Percentiles rank a stretch among this genome's conserved stretches.
These are phyloP conservation scores for Ceratocystis variospora DNA, from an alignment of 2,329 filamentous ascomycete genomes.

Conservation along the genomic window DNA sequence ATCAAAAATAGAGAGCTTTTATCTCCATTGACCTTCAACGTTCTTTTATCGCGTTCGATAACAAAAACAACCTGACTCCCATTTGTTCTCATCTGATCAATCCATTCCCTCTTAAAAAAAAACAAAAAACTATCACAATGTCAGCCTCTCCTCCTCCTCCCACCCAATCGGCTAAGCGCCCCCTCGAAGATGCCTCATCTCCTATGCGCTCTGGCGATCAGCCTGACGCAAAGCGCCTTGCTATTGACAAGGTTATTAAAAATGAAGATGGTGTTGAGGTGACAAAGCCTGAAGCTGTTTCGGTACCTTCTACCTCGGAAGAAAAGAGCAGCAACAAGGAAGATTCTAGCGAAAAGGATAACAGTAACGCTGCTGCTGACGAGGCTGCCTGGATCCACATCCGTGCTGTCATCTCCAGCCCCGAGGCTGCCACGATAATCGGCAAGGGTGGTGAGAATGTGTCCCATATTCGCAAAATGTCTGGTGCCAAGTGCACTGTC, in stretches of 20 bases:
- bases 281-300: conserved; percentile 29
- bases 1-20: conserved; percentile 5
- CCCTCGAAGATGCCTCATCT: conserved; percentile 95
- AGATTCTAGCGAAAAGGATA: conserved; percentile 30
- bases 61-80: neutral
- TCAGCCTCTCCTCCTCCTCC: conserved; percentile 55
- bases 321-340: conserved; percentile 37
- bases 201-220: conserved; percentile 83
- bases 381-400: conserved; percentile 96
- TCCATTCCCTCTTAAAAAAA: neutral
- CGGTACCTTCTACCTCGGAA: conserved; percentile 28
- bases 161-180: conserved; percentile 71
- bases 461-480: conserved; percentile 86
- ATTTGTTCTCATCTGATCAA: neutral
- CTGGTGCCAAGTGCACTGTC: conserved; percentile 94
- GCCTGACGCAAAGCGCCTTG: conserved; percentile 91
- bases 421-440: conserved; percentile 93
- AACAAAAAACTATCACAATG: conserved; percentile 45
- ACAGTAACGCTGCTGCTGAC: conserved; percentile 49
- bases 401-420: conserved; percentile 90
- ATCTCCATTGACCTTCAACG: conserved; percentile 11
- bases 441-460: conserved; percentile 98
- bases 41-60: neutral
- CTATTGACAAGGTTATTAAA: conserved; percentile 80
- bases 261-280: conserved; percentile 44